phyloP scores from a whole-genome alignment of 2,329 filamentous ascomycete species.

The Xylariomycetidae sp. region DNA sequence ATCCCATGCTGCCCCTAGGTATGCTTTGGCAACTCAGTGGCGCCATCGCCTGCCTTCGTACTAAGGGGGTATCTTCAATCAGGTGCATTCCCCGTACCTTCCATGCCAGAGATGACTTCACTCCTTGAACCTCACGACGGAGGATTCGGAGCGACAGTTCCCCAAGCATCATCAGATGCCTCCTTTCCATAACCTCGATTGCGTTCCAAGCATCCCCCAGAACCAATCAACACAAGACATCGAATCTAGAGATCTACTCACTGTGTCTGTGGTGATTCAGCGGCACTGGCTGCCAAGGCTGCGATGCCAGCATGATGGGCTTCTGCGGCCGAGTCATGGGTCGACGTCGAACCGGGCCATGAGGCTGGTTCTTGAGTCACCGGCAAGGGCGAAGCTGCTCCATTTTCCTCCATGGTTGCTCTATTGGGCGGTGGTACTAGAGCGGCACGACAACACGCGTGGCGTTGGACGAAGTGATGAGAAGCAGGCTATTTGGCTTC shows the following conservation, averaged over 20 bases:
- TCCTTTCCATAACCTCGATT: background rate
- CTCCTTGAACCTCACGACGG: background rate
- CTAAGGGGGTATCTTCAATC: no score
- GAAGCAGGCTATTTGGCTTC: no score
- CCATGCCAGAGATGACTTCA: background rate
- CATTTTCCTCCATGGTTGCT: conserved; percentile 40
- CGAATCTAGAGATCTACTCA: conserved; percentile 26
- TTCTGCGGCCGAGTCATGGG: conserved; percentile 35
- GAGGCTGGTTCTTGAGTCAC: conserved; percentile 42
- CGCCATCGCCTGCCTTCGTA: no score
- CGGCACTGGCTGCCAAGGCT: conserved; percentile 35
- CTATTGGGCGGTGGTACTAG: conserved; percentile 11
- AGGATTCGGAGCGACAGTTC: background rate
- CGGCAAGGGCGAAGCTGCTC: conserved; percentile 28
- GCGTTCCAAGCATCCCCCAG: background rate
- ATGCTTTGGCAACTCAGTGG: no score
- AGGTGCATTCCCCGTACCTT: no score
- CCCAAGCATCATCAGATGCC: background rate
- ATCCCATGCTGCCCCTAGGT: no score
- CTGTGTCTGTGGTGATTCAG: conserved; percentile 40
- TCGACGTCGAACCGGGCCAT: conserved; percentile 43
- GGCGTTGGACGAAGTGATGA: no score
- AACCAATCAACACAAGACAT: background rate
- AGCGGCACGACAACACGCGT: no score
- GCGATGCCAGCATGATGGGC: conserved; percentile 42